Evolutionary conservation across 2,329 filamentous ascomycete genomes (phyloP), one percentile per base, ranked within the genome.

Genomic region (Bretziella fagacearum): DNA sequence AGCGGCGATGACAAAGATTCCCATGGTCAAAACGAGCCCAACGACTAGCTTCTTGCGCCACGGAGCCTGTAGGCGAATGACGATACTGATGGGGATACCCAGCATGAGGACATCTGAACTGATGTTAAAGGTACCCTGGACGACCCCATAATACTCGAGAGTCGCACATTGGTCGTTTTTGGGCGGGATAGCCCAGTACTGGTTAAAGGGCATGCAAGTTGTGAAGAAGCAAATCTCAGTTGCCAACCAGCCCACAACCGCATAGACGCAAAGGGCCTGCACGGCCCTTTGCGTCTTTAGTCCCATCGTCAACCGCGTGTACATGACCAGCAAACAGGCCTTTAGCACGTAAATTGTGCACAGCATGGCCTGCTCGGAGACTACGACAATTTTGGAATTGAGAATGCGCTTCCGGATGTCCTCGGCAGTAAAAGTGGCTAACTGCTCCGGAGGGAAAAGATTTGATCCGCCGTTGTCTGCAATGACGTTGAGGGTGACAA

Each of bases 311-410:
- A 44, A 2, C n/a, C 2, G 13, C 1, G 26, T 45, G 30, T 51
- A 77, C 63, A 77, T 67, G 51, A 75, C 59, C 27, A 78, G 56
- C 52, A 78, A 61, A 54, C 73, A 77, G 6, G 62, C 58, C 56
- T 78, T 78, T 52, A 74, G 63, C 0, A 63, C 58, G 68, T 71
- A 77, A 25, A 71, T 70, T 7, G 70, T 67, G 45, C 74, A 62
- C 15, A 78, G 62, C 62, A 81, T 79, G 54, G 70, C 68, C 58
- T 78, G 65, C 53, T 80, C 75, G 2, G 73, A 70, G 6, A 77
- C 68, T 30, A 78, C 63, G 1, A 78, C 74, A 62, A 74, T 69
- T 63, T 79, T 79, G 39, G 72, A 77, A 8, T 75, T 76, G 30
- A 57, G 60, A 1, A 62, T 56, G 42, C 72, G 62, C 26, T 64